phyloP scores from a whole-genome alignment of 192 early-diverging fungal species.

The Chytriomyces sp. region DNA sequence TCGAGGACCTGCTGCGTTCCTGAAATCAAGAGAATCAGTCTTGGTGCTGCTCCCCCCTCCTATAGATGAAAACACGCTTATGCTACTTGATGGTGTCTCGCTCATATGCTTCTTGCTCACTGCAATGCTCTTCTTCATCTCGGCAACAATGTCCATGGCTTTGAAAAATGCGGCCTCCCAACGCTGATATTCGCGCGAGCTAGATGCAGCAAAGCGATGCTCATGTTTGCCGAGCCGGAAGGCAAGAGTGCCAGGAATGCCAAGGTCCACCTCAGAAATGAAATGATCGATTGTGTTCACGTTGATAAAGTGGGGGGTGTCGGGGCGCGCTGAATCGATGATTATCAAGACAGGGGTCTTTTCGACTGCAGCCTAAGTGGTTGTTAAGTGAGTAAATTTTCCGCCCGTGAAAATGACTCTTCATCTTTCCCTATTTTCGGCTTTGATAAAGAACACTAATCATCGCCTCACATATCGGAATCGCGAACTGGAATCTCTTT shows the following conservation, averaged over 20 bases:
- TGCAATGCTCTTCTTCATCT: not conserved
- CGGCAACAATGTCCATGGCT: not conserved
- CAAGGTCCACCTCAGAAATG: constrained; percentile 20
- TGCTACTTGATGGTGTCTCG: not conserved
- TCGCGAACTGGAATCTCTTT: too few species aligned
- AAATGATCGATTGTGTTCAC: constrained; percentile 24
- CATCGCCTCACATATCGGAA: too few species aligned
- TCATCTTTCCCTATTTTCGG: not conserved
- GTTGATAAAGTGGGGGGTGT: constrained; percentile 17
- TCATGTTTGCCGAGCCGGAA: constrained; percentile 18
- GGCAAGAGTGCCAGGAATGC: constrained; percentile 3
- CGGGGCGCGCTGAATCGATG: not conserved
- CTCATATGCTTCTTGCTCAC: not conserved
- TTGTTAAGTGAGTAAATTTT: too few species aligned
- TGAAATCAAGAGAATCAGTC: not conserved
- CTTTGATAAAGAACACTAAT: not conserved
- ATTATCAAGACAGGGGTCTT: constrained; percentile 20
- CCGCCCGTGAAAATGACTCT: not conserved
- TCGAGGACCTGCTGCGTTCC: not conserved
- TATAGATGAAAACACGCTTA: not conserved
- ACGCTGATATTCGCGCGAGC: constrained; percentile 23
- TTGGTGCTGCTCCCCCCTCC: not conserved
- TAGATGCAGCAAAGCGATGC: constrained; percentile 5
- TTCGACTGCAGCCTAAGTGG: constrained; percentile 30
- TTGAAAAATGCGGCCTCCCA: constrained; percentile 24